These are phyloP conservation scores for Ceratobasidium sp. DNA, from an alignment of 1,284 basidiomycete species.

Conservation along the genomic window DNA sequence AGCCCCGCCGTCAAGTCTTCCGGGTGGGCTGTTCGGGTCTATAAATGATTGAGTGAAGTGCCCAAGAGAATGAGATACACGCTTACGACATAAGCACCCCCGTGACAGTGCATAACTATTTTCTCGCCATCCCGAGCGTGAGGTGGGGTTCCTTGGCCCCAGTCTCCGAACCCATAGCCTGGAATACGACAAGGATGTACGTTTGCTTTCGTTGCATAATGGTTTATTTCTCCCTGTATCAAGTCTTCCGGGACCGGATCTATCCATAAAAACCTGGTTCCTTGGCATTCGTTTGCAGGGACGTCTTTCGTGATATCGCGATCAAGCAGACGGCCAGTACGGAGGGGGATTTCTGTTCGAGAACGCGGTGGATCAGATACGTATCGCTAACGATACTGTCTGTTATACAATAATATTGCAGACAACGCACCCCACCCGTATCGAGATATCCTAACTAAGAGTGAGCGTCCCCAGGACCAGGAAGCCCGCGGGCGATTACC, in stretches of 20 bases:
- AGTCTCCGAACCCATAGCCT: slow-evolving; percentile 59
- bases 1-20: slow-evolving; percentile 32
- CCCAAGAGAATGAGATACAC: neutral
- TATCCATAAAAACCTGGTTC: slow-evolving; percentile 62
- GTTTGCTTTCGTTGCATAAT: slow-evolving; percentile 55
- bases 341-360: slow-evolving; percentile 52
- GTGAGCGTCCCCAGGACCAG: slow-evolving; percentile 55
- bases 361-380: slow-evolving; percentile 41
- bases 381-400: slow-evolving; percentile 46
- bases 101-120: slow-evolving; percentile 43
- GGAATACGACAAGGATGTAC: slow-evolving; percentile 58
- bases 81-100: slow-evolving; percentile 41
- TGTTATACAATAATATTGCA: slow-evolving; percentile 48
- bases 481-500: slow-evolving; percentile 54
- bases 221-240: slow-evolving; percentile 59
- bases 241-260: slow-evolving; percentile 56
- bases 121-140: slow-evolving; percentile 39
- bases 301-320: slow-evolving; percentile 33
- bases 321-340: slow-evolving; percentile 17
- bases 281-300: slow-evolving; percentile 50
- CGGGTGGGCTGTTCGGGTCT: slow-evolving; percentile 39
- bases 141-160: slow-evolving; percentile 8
- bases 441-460: slow-evolving; percentile 54
- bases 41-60: neutral
- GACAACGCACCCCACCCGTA: slow-evolving; percentile 48